A percentile compares a stretch with the other conserved stretches of the same genome.
Evolutionary conservation across 345 rosid genomes (phyloP).

Genomic region (Brassica nigra): DNA sequence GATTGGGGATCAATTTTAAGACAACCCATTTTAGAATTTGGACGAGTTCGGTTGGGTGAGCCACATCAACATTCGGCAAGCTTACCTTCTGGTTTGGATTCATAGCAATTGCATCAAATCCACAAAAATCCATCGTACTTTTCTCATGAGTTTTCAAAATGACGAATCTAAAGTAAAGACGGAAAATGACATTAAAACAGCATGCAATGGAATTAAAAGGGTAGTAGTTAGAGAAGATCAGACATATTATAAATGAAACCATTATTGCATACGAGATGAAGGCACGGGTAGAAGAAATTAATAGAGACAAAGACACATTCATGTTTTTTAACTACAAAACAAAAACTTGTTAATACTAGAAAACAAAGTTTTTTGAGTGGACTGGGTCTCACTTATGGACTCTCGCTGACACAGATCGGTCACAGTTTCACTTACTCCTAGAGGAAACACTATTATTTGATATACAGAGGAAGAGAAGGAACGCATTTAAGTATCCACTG

Average conservation of each 20-base stretch:
- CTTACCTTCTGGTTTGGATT: neutral
- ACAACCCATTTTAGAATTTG: neutral
- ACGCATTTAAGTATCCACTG: constrained; percentile 19
- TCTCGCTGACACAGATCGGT: constrained; percentile 32
- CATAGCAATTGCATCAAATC: neutral
- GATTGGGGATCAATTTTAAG: neutral
- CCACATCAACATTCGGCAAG: neutral
- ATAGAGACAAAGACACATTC: constrained; percentile 13
- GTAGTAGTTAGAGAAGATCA: constrained; percentile 23
- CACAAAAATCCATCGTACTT: neutral
- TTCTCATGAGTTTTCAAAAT: constrained; percentile 8
- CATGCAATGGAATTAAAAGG: constrained; percentile 23
- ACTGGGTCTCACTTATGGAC: constrained; percentile 25
- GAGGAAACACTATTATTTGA: constrained; percentile 3
- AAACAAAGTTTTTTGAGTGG: neutral
- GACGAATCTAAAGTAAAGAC: constrained; percentile 7
- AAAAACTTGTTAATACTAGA: constrained; percentile 12
- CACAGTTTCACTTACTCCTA: constrained; percentile 26
- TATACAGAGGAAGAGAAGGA: constrained; percentile 10
- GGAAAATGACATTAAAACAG: constrained; percentile 7
- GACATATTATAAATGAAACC: constrained; percentile 30
- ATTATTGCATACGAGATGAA: constrained; percentile 27
- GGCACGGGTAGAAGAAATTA: neutral
- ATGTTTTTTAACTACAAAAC: constrained; percentile 11
- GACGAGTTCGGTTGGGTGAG: neutral